Evolutionary conservation across 495 filamentous ascomycete species (phyloP), one percentile per base, ranked within the genome.

Genomic region (Daldinia concentrica): DNA sequence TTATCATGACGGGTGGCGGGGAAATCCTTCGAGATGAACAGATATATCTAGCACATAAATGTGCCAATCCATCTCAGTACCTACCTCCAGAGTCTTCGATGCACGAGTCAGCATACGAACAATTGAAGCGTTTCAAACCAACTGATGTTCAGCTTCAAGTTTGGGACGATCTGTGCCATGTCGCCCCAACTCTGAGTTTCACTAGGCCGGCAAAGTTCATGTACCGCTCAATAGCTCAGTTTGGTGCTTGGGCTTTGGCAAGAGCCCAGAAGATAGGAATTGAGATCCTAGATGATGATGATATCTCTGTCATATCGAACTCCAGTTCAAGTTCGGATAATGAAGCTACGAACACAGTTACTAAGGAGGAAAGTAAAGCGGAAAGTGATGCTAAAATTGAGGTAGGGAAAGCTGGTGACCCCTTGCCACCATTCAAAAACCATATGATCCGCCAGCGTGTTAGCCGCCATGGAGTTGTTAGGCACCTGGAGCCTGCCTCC

Each of bases 81-180:
- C 87, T 89, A 1, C 93, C 92, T 0, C 83, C 86, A 14, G 87
- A 92, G 36, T 81, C 82, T 0, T 84, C 89, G 62, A 82, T 95
- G 32, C 82, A 89, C 41, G 90, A 93, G 43, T 77, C 87, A 45
- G 81, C 82, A 29, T 79, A 77, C 61, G 90, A 89, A 2, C 86
- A 90, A 15, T 70, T 96, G 17, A 78, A 84, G 26, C 88, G 86
- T 41, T 95, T 91, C 74, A 86, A 87, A 36, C 91, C 93, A 2
- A 98, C 95, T 0, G 89, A 97, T 75, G 95, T 98, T 8, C 93
- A 97, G 77, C 83, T 98, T n/a, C 95, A 98, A 78, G 91, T 98
- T 6, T 98, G 95, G 93, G 95, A 98, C 32, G 89, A 97, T 74
- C 81, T 97, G 17, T 98, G 95, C 66, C 95, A 98, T 76, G 95